A percentile compares a stretch with the other conserved stretches of the same genome.
These are phyloP conservation scores for Ogataea neopini DNA, from an alignment of 805 yeast genomes.

Conservation along the genomic window DNA sequence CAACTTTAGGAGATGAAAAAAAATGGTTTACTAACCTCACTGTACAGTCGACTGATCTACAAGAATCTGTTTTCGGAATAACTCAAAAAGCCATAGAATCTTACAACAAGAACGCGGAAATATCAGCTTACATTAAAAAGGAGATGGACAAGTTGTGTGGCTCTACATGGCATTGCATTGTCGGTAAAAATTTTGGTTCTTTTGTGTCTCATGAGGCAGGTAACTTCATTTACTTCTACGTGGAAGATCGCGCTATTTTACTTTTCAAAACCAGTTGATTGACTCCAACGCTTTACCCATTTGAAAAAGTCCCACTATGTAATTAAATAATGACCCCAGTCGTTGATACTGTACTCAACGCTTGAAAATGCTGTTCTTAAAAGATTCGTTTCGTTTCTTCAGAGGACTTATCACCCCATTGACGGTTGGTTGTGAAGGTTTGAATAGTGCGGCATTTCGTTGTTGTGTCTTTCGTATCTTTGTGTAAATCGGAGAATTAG, in stretches of 20 bases:
- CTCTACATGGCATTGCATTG: constrained; percentile 79
- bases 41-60: constrained; percentile 49
- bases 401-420: constrained; percentile 25
- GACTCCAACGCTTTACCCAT: constrained; percentile 11
- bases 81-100: constrained; percentile 46
- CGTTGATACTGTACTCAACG: neutral
- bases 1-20: too few relatives aligned
- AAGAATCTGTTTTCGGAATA: constrained; percentile 48
- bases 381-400: constrained; percentile 22
- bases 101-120: constrained; percentile 54
- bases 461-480: constrained; percentile 18
- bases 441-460: constrained; percentile 5
- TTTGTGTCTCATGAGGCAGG: constrained; percentile 79
- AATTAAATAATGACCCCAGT: neutral
- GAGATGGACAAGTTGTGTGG: constrained; percentile 63
- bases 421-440: constrained; percentile 3
- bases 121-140: constrained; percentile 66
- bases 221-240: constrained; percentile 66
- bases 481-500: constrained; percentile 24
- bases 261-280: constrained; percentile 64
- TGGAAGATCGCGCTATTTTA: constrained; percentile 67
- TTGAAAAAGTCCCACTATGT: neutral
- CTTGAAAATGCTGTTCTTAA: constrained; percentile 23
- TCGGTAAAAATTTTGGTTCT: constrained; percentile 77
- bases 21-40: neutral